phyloP scores from a whole-genome alignment of 192 early-diverging fungal species.

The Gorgonomyces haynaldii region DNA sequence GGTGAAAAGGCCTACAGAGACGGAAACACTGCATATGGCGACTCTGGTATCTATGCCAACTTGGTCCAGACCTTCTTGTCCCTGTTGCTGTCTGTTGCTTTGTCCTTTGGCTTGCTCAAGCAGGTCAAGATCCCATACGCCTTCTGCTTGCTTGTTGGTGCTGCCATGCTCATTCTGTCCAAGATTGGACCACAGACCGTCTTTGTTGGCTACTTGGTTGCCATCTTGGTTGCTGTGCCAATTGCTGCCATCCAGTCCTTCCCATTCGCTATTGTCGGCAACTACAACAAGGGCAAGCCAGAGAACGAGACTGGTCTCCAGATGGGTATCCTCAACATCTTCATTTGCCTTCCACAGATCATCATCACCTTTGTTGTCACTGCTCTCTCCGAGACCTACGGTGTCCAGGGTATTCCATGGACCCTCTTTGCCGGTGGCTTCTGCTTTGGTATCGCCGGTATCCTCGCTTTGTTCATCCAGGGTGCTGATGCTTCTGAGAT shows the following conservation, averaged over 20 bases:
- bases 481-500: not conserved
- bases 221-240: conserved; percentile 2
- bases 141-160: not conserved
- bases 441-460: conserved; percentile 6
- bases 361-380: conserved; percentile 7
- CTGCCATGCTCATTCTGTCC: not conserved
- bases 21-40: not conserved
- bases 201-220: conserved; percentile 7
- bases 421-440: conserved; percentile 4
- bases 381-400: not conserved
- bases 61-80: not conserved
- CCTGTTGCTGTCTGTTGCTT: not conserved
- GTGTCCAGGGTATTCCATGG: not conserved
- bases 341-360: conserved; percentile 12
- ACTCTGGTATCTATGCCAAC: conserved; percentile 6
- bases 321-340: conserved; percentile 11
- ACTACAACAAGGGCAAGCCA: conserved; percentile 1
- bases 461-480: conserved; percentile 7
- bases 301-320: conserved; percentile 3
- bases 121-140: not conserved
- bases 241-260: conserved; percentile 11
- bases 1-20: not conserved
- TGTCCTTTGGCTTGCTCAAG: not conserved
- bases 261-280: conserved; percentile 15
- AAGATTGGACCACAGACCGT: not conserved